These are phyloP conservation scores for Xylaria longipes DNA, from an alignment of 495 filamentous ascomycete genomes.

Conservation along the genomic window DNA sequence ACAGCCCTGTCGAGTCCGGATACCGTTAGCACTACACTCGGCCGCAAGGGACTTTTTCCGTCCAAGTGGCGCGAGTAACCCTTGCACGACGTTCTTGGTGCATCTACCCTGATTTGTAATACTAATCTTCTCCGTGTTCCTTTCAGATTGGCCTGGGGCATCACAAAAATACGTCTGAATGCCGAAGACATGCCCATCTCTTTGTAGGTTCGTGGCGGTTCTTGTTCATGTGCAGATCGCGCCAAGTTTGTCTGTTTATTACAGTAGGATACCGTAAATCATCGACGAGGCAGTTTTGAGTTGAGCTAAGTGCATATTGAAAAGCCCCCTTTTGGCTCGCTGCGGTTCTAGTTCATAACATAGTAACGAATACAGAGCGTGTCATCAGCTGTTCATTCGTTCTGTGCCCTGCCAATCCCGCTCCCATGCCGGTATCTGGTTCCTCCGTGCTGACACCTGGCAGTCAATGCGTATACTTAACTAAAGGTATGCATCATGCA, in stretches of 20 bases:
- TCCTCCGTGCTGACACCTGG: slow-evolving; percentile 21
- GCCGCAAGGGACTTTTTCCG: slow-evolving; percentile 16
- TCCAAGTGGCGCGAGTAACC: slow-evolving; percentile 9
- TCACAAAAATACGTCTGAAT: background rate
- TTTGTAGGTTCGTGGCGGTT: background rate
- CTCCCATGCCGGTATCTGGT: slow-evolving; percentile 10
- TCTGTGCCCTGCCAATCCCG: background rate
- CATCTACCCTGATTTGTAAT: slow-evolving; percentile 1
- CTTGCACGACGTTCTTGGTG: background rate
- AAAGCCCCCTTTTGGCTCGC: background rate
- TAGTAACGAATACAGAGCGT: background rate
- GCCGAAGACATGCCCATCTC: background rate
- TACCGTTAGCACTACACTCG: background rate
- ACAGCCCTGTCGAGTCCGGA: slow-evolving; percentile 4
- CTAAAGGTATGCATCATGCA: background rate
- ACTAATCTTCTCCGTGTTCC: background rate
- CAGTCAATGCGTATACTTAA: background rate
- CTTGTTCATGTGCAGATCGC: background rate
- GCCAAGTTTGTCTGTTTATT: background rate
- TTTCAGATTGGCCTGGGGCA: background rate
- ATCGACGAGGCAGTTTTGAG: background rate
- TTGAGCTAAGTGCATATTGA: background rate
- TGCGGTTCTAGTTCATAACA: background rate
- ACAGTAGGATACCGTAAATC: background rate
- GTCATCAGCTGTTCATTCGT: background rate